Conservation (phyloP, 2,329 filamentous ascomycete species). For the Colletotrichum lindemuthianum region DNA sequence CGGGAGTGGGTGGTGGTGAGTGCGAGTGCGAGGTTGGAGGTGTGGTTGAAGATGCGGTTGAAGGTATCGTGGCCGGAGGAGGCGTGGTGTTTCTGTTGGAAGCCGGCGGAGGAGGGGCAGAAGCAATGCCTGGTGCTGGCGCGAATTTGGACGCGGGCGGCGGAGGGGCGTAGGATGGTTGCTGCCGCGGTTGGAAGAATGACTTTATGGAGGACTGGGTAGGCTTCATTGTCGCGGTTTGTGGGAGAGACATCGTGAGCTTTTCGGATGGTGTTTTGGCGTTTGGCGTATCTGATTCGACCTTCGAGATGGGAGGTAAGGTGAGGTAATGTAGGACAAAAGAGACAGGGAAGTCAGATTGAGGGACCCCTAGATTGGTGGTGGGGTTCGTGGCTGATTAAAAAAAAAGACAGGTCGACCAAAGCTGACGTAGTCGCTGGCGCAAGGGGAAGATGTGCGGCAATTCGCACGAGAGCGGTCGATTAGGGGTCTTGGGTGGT, state of each 20-base stretch:
- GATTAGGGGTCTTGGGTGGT: background rate
- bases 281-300: slow-evolving; percentile 43
- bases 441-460: no score
- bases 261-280: slow-evolving; percentile 38
- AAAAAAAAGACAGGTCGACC: no score
- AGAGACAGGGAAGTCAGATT: background rate
- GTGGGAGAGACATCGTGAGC: slow-evolving; percentile 50
- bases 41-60: slow-evolving; percentile 35
- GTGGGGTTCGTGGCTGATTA: background rate
- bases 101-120: slow-evolving; percentile 40
- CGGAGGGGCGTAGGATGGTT: slow-evolving; percentile 56
- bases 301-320: no score
- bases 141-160: slow-evolving; percentile 48
- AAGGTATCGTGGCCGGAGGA: slow-evolving; percentile 48
- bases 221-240: slow-evolving; percentile 47
- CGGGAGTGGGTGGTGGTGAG: slow-evolving; percentile 42
- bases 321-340: no score
- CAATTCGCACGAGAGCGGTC: slow-evolving; percentile 6
- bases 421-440: no score
- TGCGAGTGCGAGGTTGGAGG: slow-evolving; percentile 38
- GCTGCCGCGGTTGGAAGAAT: slow-evolving; percentile 64
- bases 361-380: background rate
- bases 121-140: slow-evolving; percentile 38
- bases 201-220: slow-evolving; percentile 69
- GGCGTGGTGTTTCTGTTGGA: slow-evolving; percentile 40